Conservation (phyloP, 805 yeast species). For the Ascoidea rubescens region DNA sequence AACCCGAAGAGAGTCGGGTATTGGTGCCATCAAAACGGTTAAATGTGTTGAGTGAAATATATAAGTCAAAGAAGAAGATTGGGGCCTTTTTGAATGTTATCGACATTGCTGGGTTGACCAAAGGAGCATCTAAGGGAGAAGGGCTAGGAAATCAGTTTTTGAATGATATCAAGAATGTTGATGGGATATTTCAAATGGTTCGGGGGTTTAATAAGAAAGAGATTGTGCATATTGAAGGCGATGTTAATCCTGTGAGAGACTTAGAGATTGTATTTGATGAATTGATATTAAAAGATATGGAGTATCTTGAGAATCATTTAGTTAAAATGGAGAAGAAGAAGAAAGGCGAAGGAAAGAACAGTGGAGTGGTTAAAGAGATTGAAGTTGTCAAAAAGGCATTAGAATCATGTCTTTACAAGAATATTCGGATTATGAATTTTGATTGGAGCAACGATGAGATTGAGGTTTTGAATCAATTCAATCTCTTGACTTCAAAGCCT, state of each 20-base stretch:
- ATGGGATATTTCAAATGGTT: slow-evolving; percentile 70
- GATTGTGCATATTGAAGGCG: slow-evolving; percentile 60
- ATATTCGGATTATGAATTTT: slow-evolving; percentile 47
- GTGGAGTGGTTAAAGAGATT: slow-evolving; percentile 28
- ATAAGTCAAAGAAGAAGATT: slow-evolving; percentile 46
- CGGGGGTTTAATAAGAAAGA: slow-evolving; percentile 67
- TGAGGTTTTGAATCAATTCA: slow-evolving; percentile 52
- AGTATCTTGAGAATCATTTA: slow-evolving; percentile 45
- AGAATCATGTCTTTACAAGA: slow-evolving; percentile 42
- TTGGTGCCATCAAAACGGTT: slow-evolving; percentile 55
- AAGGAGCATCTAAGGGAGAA: slow-evolving; percentile 74
- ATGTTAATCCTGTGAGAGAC: slow-evolving; percentile 65
- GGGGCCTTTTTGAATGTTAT: slow-evolving; percentile 59
- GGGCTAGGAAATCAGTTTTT: slow-evolving; percentile 75
- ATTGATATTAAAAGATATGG: slow-evolving; percentile 64
- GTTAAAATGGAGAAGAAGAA: slow-evolving; percentile 32
- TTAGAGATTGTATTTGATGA: slow-evolving; percentile 65
- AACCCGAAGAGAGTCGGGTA: slow-evolving; percentile 66
- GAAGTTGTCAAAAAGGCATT: slow-evolving; percentile 22
- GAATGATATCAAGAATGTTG: slow-evolving; percentile 66
- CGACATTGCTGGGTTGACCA: slow-evolving; percentile 74
- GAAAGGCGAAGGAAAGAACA: slow-evolving; percentile 28
- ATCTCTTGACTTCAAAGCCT: slow-evolving; percentile 81
- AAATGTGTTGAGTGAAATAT: slow-evolving; percentile 37
- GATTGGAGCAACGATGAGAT: slow-evolving; percentile 54